Conservation (phyloP, 768 basidiomycete genomes). For the Scleroderma bovista region DNA sequence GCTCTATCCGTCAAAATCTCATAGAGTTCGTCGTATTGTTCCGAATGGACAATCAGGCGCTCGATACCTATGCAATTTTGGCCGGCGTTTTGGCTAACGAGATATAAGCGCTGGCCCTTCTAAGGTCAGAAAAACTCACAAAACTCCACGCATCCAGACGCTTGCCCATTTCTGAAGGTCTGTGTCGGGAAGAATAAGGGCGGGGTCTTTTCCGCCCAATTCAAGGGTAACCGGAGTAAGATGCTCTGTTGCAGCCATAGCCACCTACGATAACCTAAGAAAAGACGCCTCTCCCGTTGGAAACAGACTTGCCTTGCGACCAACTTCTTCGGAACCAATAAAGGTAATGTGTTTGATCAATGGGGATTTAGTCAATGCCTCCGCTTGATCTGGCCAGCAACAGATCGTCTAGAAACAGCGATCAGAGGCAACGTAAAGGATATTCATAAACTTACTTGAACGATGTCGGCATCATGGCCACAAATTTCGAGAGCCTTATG, state of each 20-base stretch:
- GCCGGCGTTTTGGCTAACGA: constrained; percentile 76
- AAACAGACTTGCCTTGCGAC: constrained; percentile 52
- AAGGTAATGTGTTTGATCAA: constrained; percentile 92
- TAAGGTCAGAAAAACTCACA: constrained; percentile 48
- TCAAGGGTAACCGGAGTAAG: constrained; percentile 92
- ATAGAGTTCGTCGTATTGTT: constrained; percentile 73
- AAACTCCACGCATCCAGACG: constrained; percentile 86
- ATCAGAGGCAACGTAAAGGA: constrained; percentile 1
- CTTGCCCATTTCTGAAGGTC: constrained; percentile 77
- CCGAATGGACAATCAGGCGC: constrained; percentile 78
- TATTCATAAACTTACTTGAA: constrained; percentile 54
- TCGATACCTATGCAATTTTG: constrained; percentile 99
- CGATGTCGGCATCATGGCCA: constrained; percentile 80
- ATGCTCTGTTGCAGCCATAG: constrained; percentile 75
- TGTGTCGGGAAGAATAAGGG: constrained; percentile 81
- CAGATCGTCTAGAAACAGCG: constrained; percentile 54
- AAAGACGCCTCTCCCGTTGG: neutral
- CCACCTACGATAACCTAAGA: constrained; percentile 49
- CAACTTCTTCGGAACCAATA: constrained; percentile 78
- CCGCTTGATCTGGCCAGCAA: constrained; percentile 85
- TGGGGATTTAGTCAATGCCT: constrained; percentile 71
- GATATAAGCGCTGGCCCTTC: neutral
- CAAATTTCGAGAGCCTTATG: constrained; percentile 71
- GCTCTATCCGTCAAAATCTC: constrained; percentile 59
- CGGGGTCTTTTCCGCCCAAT: constrained; percentile 93